These are phyloP conservation scores for Eragrostis tef DNA, from an alignment of 202 grass and related monocot species.

Conservation along the genomic window DNA sequence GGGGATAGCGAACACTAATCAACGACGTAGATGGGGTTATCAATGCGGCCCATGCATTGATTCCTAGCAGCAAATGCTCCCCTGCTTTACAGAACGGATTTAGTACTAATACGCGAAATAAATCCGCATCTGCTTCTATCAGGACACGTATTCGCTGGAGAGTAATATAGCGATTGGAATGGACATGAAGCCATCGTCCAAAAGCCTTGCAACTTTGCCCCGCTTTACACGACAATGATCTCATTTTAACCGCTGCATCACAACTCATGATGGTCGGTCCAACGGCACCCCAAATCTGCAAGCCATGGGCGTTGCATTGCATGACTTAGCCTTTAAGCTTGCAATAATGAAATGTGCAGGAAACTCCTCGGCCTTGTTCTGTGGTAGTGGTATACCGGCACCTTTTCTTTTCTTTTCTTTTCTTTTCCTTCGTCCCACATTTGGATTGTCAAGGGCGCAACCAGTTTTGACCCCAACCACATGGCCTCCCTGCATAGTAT, in stretches of 20 bases:
- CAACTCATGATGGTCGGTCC: constrained; percentile 19
- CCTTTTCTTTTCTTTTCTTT: too few species aligned
- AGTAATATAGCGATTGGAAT: too few species aligned
- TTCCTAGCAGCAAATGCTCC: not conserved
- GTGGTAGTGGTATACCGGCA: not conserved
- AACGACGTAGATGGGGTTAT: constrained; percentile 28
- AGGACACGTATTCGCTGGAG: not conserved
- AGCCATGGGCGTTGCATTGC: constrained; percentile 12
- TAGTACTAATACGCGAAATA: not conserved
- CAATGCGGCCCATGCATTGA: constrained; percentile 24
- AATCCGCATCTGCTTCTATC: not conserved
- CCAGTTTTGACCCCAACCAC: constrained; percentile 45
- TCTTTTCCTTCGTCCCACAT: constrained; percentile 8
- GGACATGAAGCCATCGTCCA: not conserved
- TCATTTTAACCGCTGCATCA: constrained; percentile 23
- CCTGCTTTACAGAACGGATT: constrained; percentile 41
- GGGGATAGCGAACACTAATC: constrained; percentile 1
- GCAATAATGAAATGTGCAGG: not conserved
- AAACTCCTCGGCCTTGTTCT: constrained; percentile 6
- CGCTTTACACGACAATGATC: constrained; percentile 33
- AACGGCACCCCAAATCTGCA: constrained; percentile 41
- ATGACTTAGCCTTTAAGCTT: constrained; percentile 60
- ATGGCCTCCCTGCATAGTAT: constrained; percentile 39
- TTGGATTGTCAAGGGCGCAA: constrained; percentile 40
- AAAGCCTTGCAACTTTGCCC: constrained; percentile 21